A percentile compares a stretch with the other conserved stretches of the same genome.
phyloP scores from a whole-genome alignment of 140 eudicot species.

The Anethum foeniculum region DNA sequence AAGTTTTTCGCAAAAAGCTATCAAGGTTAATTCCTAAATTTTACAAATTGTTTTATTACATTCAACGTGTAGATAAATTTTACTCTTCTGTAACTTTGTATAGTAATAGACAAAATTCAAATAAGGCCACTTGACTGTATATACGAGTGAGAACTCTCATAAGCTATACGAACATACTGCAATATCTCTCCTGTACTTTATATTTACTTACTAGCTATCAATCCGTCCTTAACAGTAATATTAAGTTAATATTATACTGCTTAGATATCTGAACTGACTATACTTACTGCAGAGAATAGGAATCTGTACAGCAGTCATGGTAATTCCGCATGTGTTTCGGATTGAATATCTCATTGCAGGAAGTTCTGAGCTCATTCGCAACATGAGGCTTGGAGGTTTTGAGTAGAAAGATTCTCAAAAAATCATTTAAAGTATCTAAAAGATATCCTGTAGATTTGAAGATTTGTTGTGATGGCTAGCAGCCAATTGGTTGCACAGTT shows the following conservation, averaged over 20 bases:
- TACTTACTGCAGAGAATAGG: constrained; percentile 29
- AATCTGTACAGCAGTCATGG: constrained; percentile 21
- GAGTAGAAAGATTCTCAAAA: constrained; percentile 20
- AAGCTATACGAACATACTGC: not conserved
- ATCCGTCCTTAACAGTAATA: no score
- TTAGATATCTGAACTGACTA: not conserved
- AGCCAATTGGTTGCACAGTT: constrained; percentile 38
- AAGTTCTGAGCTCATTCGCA: constrained; percentile 24
- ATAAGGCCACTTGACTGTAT: not conserved
- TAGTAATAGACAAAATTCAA: not conserved
- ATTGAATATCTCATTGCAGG: constrained; percentile 30
- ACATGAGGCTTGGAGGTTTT: constrained; percentile 19
- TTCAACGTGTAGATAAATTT: not conserved
- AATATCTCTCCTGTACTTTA: not conserved
- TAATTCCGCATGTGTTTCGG: constrained; percentile 26
- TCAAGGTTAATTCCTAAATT: not conserved
- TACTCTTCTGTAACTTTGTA: not conserved
- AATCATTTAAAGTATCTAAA: constrained; percentile 21
- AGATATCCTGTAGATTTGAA: constrained; percentile 20
- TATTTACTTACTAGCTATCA: not conserved
- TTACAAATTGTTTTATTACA: not conserved
- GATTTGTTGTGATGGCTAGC: constrained; percentile 30
- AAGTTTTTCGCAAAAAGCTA: not conserved
- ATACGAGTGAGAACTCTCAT: not conserved
- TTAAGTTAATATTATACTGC: not conserved